Evolutionary conservation across 2,329 filamentous ascomycete species (phyloP).

Genomic region (Scorias spongiosa): DNA sequence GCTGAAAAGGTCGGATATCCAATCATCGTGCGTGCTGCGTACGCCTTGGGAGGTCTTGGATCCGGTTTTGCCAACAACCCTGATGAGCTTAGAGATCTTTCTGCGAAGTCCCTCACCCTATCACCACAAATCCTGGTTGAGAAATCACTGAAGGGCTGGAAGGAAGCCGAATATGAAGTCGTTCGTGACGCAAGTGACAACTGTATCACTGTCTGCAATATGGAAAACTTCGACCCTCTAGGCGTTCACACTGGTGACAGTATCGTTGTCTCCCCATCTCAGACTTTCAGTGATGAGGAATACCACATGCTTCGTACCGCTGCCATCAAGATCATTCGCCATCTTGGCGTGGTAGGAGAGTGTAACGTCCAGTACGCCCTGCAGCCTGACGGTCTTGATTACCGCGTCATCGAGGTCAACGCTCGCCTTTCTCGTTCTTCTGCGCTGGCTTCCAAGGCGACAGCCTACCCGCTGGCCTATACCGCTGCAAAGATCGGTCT

Average conservation of each 20-base stretch:
- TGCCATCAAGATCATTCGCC: slow-evolving; percentile 95
- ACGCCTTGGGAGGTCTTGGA: slow-evolving; percentile 87
- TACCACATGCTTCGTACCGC: slow-evolving; percentile 98
- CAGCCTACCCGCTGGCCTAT: slow-evolving; percentile 91
- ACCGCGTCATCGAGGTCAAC: slow-evolving; percentile 97
- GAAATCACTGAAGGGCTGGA: slow-evolving; percentile 98
- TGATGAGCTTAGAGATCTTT: slow-evolving; percentile 86
- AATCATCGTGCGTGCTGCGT: slow-evolving; percentile 94
- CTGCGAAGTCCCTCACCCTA: slow-evolving; percentile 79
- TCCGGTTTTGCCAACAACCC: slow-evolving; percentile 91
- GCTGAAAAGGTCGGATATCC: slow-evolving; percentile 83
- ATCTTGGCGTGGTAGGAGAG: slow-evolving; percentile 92
- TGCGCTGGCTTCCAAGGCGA: slow-evolving; percentile 92
- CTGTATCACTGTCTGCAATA: slow-evolving; percentile 98
- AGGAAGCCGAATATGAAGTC: slow-evolving; percentile 97
- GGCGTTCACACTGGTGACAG: slow-evolving; percentile 98
- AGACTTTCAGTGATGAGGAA: slow-evolving; percentile 94
- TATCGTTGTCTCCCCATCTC: slow-evolving; percentile 92
- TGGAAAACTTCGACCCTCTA: slow-evolving; percentile 97
- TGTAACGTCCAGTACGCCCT: slow-evolving; percentile 98
- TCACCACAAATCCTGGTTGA: slow-evolving; percentile 95
- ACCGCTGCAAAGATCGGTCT: slow-evolving; percentile 97
- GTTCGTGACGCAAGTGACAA: slow-evolving; percentile 95
- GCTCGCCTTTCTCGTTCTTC: slow-evolving; percentile 96
- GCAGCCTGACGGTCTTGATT: slow-evolving; percentile 91